Conservation (phyloP, 345 rosid genomes). For the Trapa bicornis region DNA sequence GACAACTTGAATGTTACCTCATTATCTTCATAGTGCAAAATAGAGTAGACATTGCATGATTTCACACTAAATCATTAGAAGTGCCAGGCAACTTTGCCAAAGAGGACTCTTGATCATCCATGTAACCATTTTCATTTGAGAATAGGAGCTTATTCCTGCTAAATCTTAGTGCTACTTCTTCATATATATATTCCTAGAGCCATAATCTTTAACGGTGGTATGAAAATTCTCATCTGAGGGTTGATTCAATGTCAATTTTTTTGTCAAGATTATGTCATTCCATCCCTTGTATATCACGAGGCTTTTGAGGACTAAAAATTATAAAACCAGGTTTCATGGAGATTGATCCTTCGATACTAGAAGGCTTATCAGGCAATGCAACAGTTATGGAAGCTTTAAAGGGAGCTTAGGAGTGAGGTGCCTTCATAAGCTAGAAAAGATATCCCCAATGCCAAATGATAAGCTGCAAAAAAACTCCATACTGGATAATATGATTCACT, state of each 20-base stretch:
- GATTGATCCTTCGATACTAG: slow-evolving; percentile 65
- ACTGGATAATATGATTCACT: slow-evolving; percentile 93
- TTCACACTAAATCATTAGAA: slow-evolving; percentile 3
- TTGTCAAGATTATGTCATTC: slow-evolving; percentile 33
- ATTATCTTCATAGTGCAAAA: slow-evolving; percentile 12
- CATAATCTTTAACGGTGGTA: slow-evolving; percentile 13
- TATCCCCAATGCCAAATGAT: slow-evolving; percentile 94
- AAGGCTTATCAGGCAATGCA: slow-evolving; percentile 75
- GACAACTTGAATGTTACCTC: slow-evolving; percentile 15
- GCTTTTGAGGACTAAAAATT: slow-evolving; percentile 26
- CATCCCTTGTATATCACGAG: slow-evolving; percentile 23
- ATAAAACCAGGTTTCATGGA: slow-evolving; percentile 80
- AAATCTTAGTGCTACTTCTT: slow-evolving; percentile 1
- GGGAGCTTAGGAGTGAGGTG: slow-evolving; percentile 85
- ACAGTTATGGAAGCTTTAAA: slow-evolving; percentile 72
- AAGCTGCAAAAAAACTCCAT: slow-evolving; percentile 97
- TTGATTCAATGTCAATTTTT: slow-evolving; percentile 9
- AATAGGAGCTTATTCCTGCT: background rate
- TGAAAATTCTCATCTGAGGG: slow-evolving; percentile 18
- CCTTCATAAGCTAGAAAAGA: slow-evolving; percentile 97
- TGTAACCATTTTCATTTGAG: slow-evolving; percentile 12
- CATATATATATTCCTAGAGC: slow-evolving; percentile 4
- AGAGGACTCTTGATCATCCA: slow-evolving; percentile 25
- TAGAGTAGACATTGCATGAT: slow-evolving; percentile 10
- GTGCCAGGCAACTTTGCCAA: slow-evolving; percentile 12